phyloP scores from a whole-genome alignment of 1,284 basidiomycete species.

The Wolfiporia cocos region DNA sequence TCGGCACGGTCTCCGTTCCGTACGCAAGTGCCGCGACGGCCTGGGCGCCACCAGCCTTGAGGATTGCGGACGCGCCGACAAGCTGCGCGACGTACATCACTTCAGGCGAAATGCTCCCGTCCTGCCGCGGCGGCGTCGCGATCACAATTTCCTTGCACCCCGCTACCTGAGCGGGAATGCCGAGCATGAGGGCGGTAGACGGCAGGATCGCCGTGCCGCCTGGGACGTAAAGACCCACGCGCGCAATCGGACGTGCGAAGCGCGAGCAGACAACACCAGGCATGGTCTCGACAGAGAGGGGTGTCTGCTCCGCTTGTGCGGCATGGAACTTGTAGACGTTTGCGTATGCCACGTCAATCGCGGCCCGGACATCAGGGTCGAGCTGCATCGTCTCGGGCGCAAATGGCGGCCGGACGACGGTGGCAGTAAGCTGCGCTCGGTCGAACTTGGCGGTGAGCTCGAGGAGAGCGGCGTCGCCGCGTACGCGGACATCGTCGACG shows the following conservation, averaged over 20 bases:
- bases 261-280: constrained; percentile 94
- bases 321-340: constrained; percentile 92
- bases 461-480: constrained; percentile 85
- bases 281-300: constrained; percentile 92
- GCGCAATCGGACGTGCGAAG: constrained; percentile 89
- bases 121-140: constrained; percentile 89
- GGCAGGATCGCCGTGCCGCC: constrained; percentile 97
- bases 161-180: constrained; percentile 96
- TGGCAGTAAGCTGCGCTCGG: constrained; percentile 59
- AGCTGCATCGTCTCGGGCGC: constrained; percentile 53
- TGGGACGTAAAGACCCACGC: constrained; percentile 96
- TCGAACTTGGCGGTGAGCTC: constrained; percentile 95
- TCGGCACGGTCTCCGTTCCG: constrained; percentile 93
- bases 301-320: constrained; percentile 70
- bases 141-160: constrained; percentile 91
- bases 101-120: constrained; percentile 90
- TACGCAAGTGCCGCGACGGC: constrained; percentile 98
- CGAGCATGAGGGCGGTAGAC: constrained; percentile 97
- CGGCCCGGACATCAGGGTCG: constrained; percentile 60
- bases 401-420: constrained; percentile 66
- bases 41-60: constrained; percentile 95
- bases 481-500: constrained; percentile 78
- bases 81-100: constrained; percentile 92
- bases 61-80: constrained; percentile 81
- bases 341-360: constrained; percentile 89